Evolutionary conservation across 495 filamentous ascomycete genomes (phyloP), one percentile per base, ranked within the genome.

Genomic region (Xylaria intraflava): DNA sequence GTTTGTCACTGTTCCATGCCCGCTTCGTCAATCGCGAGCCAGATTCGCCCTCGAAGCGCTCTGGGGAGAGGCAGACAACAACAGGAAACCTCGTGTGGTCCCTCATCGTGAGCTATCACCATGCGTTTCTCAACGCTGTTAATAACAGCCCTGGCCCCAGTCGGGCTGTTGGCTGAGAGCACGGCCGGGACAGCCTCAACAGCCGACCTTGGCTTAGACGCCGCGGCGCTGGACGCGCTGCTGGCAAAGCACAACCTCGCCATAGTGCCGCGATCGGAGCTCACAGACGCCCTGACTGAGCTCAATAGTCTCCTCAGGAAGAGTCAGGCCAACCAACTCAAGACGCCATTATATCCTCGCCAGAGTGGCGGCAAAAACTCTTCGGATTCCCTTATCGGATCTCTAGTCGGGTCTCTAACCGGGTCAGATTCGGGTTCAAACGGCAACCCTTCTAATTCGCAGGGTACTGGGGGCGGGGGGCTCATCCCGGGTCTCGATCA

Each of bases 221-320:
- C 43, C 29, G 52, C 52, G 7, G 45, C 62, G 0, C 58, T 67
- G 17, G 65, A 67, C 27, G 62, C 57, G 1, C 27, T 65, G 29
- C 57, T 70, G 14, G 63, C 60, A 33, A 70, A 59, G 55, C 63
- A 70, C 46, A 65, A 68, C 38, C 50, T 70, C 12, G 67, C 65
- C 24, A 56, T 70, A 40, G 67, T 70, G 6, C 67, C 67, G 36
- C 60, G 65, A 23, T 62, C 65, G 48, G 65, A 70, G 22, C 65
- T 70, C 22, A 67, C 67, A 35, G 67, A 70, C 51, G 65, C 65
- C 5, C 35, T 70, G 49, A 68, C 62, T 7, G 67, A 70, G 46
- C 62, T 70, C 52, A 70, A 65, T 39, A 59, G 55, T 33, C 52
- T 70, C 40, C 60, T 70, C 10, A 60, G 60, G 49, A 64, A 57